These are phyloP conservation scores for Phoma sp. DNA, from an alignment of 2,329 filamentous ascomycete species.

Conservation along the genomic window DNA sequence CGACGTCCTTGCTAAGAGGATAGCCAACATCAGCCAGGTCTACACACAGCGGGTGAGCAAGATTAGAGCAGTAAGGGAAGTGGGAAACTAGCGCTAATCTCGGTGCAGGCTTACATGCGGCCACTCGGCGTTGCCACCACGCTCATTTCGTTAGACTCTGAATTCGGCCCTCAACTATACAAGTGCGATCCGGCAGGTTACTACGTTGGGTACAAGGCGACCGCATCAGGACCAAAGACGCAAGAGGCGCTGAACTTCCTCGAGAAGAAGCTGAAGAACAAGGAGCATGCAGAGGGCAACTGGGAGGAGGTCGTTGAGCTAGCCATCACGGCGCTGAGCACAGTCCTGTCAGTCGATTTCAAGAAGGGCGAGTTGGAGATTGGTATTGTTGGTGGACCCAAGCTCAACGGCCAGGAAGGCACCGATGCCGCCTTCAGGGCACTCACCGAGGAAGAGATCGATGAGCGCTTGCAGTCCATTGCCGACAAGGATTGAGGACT, in stretches of 20 bases:
- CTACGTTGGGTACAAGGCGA: slow-evolving; percentile 98
- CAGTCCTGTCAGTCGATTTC: slow-evolving; percentile 97
- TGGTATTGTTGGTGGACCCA: slow-evolving; percentile 91
- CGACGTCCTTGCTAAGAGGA: slow-evolving; percentile 91
- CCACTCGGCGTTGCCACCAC: slow-evolving; percentile 95
- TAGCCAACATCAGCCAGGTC: slow-evolving; percentile 99
- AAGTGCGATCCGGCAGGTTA: slow-evolving; percentile 99
- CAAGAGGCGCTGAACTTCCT: slow-evolving; percentile 98
- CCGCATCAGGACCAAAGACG: slow-evolving; percentile 95
- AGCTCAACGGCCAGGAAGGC: slow-evolving; percentile 81
- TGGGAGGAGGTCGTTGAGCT: slow-evolving; percentile 99
- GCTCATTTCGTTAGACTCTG: slow-evolving; percentile 89
- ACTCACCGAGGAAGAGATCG: slow-evolving; percentile 96
- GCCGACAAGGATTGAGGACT: slow-evolving; percentile 89
- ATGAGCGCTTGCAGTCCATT: slow-evolving; percentile 96
- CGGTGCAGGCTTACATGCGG: slow-evolving; percentile 86
- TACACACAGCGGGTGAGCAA: slow-evolving; percentile 89
- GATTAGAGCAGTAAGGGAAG: not conserved
- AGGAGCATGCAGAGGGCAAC: slow-evolving; percentile 86
- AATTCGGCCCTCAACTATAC: slow-evolving; percentile 92
- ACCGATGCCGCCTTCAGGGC: slow-evolving; percentile 81
- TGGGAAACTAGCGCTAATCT: slow-evolving; percentile 38
- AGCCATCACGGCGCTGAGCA: slow-evolving; percentile 93
- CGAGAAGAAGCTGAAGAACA: slow-evolving; percentile 99
- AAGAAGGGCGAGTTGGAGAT: slow-evolving; percentile 99